Conservation (phyloP, 2,329 filamentous ascomycete species). For the Fusarium papillatum region DNA sequence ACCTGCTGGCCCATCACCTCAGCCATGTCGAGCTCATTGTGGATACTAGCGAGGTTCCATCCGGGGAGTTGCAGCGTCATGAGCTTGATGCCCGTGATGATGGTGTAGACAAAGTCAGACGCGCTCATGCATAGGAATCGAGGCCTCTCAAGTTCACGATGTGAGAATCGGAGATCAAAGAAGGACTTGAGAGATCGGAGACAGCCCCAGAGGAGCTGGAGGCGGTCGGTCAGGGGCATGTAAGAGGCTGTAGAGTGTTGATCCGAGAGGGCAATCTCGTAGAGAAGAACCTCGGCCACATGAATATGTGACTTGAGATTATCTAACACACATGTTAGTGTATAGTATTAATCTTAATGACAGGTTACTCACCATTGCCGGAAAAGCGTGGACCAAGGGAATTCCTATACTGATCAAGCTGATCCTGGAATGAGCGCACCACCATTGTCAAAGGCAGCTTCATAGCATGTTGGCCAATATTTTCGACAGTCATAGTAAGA, state of each 20-base stretch:
- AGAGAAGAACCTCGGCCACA: constrained; percentile 61
- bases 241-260: constrained; percentile 45
- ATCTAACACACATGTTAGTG: constrained; percentile 44
- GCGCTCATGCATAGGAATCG: constrained; percentile 58
- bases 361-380: constrained; percentile 48
- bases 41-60: constrained; percentile 57
- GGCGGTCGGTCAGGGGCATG: constrained; percentile 54
- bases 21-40: constrained; percentile 50
- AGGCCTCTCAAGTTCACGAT: constrained; percentile 50
- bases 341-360: neutral
- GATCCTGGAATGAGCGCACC: constrained; percentile 59
- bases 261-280: constrained; percentile 60
- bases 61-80: constrained; percentile 59
- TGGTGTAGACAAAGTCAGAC: constrained; percentile 62
- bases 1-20: constrained; percentile 46
- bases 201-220: constrained; percentile 62
- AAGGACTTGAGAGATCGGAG: constrained; percentile 56
- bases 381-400: constrained; percentile 52
- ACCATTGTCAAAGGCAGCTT: constrained; percentile 57
- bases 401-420: constrained; percentile 55
- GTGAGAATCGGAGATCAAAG: constrained; percentile 52
- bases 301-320: constrained; percentile 57
- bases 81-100: constrained; percentile 62
- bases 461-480: constrained; percentile 46
- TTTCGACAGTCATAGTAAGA: constrained; percentile 52